Conservation (phyloP, 345 rosid genomes). For the Bruguiera parviflora region DNA sequence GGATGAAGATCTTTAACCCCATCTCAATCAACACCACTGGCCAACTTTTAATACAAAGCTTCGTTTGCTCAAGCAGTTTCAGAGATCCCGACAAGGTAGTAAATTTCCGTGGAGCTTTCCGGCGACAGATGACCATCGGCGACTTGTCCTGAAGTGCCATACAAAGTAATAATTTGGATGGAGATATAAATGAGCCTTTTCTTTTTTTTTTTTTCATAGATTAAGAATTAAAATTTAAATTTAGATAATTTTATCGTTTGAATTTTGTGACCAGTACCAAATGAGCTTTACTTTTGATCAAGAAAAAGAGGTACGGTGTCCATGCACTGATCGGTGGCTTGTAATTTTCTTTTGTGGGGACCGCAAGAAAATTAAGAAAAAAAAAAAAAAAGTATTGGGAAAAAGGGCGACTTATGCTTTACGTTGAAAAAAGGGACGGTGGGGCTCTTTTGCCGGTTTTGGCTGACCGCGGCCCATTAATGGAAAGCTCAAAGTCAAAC, state of each 20-base stretch:
- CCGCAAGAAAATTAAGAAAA: background rate
- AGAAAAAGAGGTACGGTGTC: background rate
- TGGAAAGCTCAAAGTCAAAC: constrained; percentile 19
- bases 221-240: too few relatives aligned
- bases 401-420: background rate
- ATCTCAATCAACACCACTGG: background rate
- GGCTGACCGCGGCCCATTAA: background rate
- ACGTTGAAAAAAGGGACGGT: constrained; percentile 28
- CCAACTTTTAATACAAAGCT: background rate
- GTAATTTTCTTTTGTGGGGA: background rate
- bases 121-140: constrained; percentile 6
- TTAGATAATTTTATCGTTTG: too few relatives aligned
- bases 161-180: constrained; percentile 38
- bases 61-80: constrained; percentile 11
- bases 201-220: too few relatives aligned
- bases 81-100: constrained; percentile 28
- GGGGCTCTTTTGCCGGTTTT: constrained; percentile 34
- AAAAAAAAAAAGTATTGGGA: background rate
- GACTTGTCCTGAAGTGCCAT: constrained; percentile 23
- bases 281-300: constrained; percentile 7
- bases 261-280: too few relatives aligned
- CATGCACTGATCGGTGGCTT: constrained; percentile 24
- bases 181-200: constrained; percentile 16
- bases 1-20: background rate
- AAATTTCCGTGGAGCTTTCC: constrained; percentile 27